These are phyloP conservation scores for Podospora comata DNA, from an alignment of 495 filamentous ascomycete species.

Conservation along the genomic window DNA sequence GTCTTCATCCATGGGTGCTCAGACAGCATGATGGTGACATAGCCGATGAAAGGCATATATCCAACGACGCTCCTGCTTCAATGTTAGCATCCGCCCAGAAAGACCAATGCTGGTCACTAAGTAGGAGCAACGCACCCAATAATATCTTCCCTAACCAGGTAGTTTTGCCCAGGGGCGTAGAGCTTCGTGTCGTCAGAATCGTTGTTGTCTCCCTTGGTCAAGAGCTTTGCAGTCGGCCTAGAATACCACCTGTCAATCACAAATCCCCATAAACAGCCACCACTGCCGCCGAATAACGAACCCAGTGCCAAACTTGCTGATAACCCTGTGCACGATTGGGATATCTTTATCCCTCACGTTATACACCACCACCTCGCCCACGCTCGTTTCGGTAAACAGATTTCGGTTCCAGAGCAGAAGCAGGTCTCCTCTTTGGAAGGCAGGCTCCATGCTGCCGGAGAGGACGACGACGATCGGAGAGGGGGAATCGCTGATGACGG, in stretches of 20 bases:
- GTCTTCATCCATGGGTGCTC: slow-evolving; percentile 98
- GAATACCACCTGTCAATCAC: not conserved
- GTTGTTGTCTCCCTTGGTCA: slow-evolving; percentile 99
- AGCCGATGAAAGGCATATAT: slow-evolving; percentile 95
- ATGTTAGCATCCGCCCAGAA: slow-evolving; percentile 5
- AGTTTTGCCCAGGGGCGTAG: slow-evolving; percentile 76
- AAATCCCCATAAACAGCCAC: not conserved
- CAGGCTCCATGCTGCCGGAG: slow-evolving; percentile 94
- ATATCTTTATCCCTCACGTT: slow-evolving; percentile 90
- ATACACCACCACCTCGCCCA: slow-evolving; percentile 93
- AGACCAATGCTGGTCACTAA: not conserved
- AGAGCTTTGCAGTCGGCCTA: slow-evolving; percentile 54
- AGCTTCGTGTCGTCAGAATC: slow-evolving; percentile 90
- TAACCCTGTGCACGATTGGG: slow-evolving; percentile 87
- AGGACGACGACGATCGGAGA: slow-evolving; percentile 95
- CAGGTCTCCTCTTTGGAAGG: slow-evolving; percentile 92
- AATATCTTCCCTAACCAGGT: slow-evolving; percentile 81
- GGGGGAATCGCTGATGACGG: slow-evolving; percentile 77
- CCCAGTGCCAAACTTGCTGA: slow-evolving; percentile 65
- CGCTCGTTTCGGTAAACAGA: slow-evolving; percentile 58
- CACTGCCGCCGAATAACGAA: slow-evolving; percentile 31
- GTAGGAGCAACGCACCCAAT: slow-evolving; percentile 55
- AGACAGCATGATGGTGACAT: slow-evolving; percentile 93
- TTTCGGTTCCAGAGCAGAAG: slow-evolving; percentile 94
- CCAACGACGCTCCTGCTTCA: slow-evolving; percentile 65